Percentiles rank a stretch among this genome's conserved stretches.
These are phyloP conservation scores for Zoysia pacifica DNA, from an alignment of 176 grass and related monocot species.

Conservation along the genomic window DNA sequence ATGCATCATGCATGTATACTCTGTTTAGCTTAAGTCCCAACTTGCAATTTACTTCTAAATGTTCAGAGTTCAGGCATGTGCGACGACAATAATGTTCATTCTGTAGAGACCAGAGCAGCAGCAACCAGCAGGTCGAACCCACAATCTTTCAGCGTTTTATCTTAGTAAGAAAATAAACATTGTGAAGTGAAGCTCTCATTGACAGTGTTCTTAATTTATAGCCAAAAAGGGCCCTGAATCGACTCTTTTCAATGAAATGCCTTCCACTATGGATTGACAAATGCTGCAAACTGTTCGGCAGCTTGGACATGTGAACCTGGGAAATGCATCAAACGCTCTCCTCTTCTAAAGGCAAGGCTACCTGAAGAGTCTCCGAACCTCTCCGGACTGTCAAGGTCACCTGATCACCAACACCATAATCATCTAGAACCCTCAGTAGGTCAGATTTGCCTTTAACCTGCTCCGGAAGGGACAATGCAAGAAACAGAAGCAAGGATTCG, in stretches of 20 bases:
- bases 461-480: not conserved
- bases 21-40: not conserved
- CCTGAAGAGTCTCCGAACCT: slow-evolving; percentile 53
- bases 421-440: slow-evolving; percentile 76
- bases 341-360: slow-evolving; percentile 71
- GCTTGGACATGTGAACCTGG: not conserved
- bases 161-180: not conserved
- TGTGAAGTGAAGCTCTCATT: not conserved
- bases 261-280: not conserved
- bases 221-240: not conserved
- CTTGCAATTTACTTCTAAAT: not conserved
- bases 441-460: slow-evolving; percentile 85
- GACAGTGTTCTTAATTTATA: not conserved
- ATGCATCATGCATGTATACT: not conserved
- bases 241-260: not conserved
- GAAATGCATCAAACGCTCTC: slow-evolving; percentile 40
- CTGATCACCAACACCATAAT: slow-evolving; percentile 68
- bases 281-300: not conserved
- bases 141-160: not conserved
- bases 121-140: not conserved
- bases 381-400: slow-evolving; percentile 66
- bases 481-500: not conserved
- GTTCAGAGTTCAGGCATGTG: not conserved
- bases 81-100: not conserved
- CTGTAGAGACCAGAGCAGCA: not conserved